Conservation (phyloP, 116 monocot genomes). For the Trichopus zeylanicus region DNA sequence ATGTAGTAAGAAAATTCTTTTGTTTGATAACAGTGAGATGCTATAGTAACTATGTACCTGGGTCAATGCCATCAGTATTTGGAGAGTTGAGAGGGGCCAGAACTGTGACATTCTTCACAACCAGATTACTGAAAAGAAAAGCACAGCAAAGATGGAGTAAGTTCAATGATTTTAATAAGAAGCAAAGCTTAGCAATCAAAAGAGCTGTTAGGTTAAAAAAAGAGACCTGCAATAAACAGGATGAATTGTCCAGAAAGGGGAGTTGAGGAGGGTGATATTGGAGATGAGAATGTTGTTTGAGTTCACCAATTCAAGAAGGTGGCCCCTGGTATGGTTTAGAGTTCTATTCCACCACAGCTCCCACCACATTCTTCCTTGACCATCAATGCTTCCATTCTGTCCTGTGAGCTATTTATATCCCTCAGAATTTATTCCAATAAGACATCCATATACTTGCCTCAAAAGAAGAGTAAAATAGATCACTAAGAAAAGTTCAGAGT, state of each 20-base stretch:
- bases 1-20: neutral
- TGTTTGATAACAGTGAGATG: neutral
- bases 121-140: conserved; percentile 43
- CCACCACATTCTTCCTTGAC: conserved; percentile 85
- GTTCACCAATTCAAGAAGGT: conserved; percentile 64
- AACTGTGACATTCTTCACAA: conserved; percentile 54
- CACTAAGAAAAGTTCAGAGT: too few species aligned
- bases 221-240: conserved; percentile 76
- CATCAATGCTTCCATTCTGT: conserved; percentile 76
- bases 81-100: conserved; percentile 65
- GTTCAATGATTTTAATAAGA: neutral
- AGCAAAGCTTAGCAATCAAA: neutral
- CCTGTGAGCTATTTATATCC: conserved; percentile 21
- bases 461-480: too few species aligned
- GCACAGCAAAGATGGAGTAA: neutral
- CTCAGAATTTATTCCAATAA: neutral
- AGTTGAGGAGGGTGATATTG: conserved; percentile 63
- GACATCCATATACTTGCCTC: too few species aligned
- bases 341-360: conserved; percentile 85
- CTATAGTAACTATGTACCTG: conserved; percentile 27
- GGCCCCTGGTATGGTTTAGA: conserved; percentile 61
- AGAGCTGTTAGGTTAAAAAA: too few species aligned
- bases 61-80: conserved; percentile 85
- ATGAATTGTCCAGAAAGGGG: conserved; percentile 88
- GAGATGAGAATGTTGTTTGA: conserved; percentile 64